phyloP scores from a whole-genome alignment of 2,329 filamentous ascomycete species.

The Verticillium longisporum region DNA sequence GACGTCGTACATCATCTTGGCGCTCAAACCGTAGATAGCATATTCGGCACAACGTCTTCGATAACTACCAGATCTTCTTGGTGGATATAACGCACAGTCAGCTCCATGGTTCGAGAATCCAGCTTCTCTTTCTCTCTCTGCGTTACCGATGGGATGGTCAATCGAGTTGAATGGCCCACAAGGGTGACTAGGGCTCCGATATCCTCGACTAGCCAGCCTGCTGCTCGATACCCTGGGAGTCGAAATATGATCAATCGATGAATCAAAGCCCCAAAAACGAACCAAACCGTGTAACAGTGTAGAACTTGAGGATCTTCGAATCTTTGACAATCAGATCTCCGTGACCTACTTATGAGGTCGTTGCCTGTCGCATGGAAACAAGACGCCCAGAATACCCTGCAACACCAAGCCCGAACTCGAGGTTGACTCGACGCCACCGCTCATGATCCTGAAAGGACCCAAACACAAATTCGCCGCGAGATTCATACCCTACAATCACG shows the following conservation, averaged over 20 bases:
- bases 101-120: slow-evolving; percentile 43
- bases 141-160: background rate
- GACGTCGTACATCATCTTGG: slow-evolving; percentile 54
- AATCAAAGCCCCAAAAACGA: no score
- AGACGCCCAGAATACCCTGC: background rate
- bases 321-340: no score
- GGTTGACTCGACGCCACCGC: slow-evolving; percentile 9
- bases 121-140: slow-evolving; percentile 20
- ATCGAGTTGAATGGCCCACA: background rate
- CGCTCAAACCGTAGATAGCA: slow-evolving; percentile 50
- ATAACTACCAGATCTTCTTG: slow-evolving; percentile 51
- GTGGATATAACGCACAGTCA: slow-evolving; percentile 44
- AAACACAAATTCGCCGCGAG: no score
- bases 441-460: no score
- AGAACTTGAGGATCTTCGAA: no score
- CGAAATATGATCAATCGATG: background rate
- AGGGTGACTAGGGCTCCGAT: background rate
- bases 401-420: slow-evolving; percentile 25
- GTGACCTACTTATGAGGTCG: no score
- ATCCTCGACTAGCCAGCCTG: background rate
- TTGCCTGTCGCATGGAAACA: no score
- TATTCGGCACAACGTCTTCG: slow-evolving; percentile 42
- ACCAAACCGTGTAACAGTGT: no score
- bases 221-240: background rate
- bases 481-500: no score